Evolutionary conservation across 139 green algal genomes (phyloP).

Genomic region (Medakamo hakoo): DNA sequence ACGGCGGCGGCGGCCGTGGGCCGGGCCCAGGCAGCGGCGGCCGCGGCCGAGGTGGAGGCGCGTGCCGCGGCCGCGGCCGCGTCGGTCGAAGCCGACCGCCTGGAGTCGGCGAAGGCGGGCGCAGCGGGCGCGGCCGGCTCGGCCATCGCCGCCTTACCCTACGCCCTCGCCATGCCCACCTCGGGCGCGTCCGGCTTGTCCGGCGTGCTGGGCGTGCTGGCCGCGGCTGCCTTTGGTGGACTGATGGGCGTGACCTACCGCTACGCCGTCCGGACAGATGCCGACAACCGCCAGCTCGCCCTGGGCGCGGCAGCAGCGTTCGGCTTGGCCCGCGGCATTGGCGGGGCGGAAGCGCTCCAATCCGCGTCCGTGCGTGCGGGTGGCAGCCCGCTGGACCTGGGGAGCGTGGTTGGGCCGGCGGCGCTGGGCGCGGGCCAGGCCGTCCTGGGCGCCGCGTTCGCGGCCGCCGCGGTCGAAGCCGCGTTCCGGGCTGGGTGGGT

Average conservation of each 20-base stretch:
- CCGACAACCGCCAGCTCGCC: not conserved
- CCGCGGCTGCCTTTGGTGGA: too few species aligned
- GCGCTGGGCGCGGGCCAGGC: not conserved
- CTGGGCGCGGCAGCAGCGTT: not conserved
- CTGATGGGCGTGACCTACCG: not conserved
- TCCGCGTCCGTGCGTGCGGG: too few species aligned
- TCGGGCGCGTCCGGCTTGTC: not conserved
- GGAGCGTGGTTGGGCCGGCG: not conserved
- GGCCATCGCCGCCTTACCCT: not conserved
- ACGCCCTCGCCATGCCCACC: not conserved
- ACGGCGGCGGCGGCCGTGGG: not conserved
- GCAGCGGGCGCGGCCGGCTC: too few species aligned
- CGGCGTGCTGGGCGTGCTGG: not conserved
- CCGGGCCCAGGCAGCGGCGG: not conserved
- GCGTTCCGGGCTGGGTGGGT: not conserved
- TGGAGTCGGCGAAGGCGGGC: not conserved
- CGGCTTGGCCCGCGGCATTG: not conserved
- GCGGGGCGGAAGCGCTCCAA: not conserved
- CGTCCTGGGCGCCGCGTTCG: not conserved
- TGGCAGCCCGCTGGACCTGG: not conserved
- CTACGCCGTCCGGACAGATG: not conserved
- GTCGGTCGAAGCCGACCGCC: not conserved
- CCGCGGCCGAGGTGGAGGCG: not conserved
- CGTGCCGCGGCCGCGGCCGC: not conserved
- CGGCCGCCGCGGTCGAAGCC: not conserved